phyloP scores from a whole-genome alignment of 2,329 filamentous ascomycete species.

The Sclerotinia trifoliorum region DNA sequence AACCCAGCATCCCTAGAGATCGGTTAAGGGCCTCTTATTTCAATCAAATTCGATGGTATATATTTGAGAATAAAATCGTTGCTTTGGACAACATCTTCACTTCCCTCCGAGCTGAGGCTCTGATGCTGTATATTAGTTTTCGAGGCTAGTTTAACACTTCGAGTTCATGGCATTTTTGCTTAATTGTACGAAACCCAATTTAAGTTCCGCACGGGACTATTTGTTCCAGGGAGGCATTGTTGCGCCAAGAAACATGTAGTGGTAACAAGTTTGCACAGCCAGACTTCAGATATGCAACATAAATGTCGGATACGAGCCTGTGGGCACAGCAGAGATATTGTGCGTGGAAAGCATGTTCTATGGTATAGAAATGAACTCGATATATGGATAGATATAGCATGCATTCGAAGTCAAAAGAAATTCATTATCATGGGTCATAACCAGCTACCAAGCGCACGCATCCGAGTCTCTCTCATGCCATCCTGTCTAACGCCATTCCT shows the following conservation, averaged over 20 bases:
- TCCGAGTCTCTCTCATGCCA: conserved; percentile 17
- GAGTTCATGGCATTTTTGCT: neutral
- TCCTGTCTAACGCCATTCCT: conserved; percentile 14
- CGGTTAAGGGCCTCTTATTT: neutral
- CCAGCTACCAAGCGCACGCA: conserved; percentile 8
- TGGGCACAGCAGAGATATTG: neutral
- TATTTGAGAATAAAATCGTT: too few relatives aligned
- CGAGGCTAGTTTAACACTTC: neutral
- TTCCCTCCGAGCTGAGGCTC: neutral
- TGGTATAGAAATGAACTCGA: neutral
- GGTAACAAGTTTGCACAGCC: neutral
- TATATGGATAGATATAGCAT: conserved; percentile 4
- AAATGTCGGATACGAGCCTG: neutral
- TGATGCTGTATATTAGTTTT: neutral
- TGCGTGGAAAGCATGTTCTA: neutral
- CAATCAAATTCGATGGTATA: neutral
- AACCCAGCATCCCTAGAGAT: neutral
- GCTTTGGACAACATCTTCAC: neutral
- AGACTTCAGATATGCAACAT: conserved; percentile 1
- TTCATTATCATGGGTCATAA: conserved; percentile 23
- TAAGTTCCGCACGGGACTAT: neutral
- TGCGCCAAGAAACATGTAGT: neutral
- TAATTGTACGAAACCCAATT: neutral
- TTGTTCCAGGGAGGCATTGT: neutral
- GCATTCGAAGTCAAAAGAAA: conserved; percentile 11